Conservation (phyloP, 805 yeast species). For the Ogataea ganodermae region DNA sequence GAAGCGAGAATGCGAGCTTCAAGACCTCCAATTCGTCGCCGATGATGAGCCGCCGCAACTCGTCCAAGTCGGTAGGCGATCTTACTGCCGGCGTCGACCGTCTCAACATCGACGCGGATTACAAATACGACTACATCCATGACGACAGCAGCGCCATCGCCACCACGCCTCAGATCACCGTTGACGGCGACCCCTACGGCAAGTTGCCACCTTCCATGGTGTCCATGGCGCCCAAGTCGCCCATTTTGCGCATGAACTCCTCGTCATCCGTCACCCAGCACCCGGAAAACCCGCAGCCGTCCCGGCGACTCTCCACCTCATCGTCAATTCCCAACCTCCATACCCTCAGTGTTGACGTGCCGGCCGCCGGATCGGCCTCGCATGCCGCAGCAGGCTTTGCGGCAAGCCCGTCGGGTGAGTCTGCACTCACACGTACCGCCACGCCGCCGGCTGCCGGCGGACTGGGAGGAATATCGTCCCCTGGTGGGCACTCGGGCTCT, state of each 20-base stretch:
- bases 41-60: slow-evolving; percentile 29
- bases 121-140: slow-evolving; percentile 26
- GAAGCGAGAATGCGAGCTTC: slow-evolving; percentile 24
- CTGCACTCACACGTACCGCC: neutral
- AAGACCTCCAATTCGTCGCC: slow-evolving; percentile 28
- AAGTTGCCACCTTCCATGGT: slow-evolving; percentile 39
- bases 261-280: slow-evolving; percentile 28
- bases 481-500: no score
- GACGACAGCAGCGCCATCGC: slow-evolving; percentile 15
- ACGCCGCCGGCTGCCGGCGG: neutral
- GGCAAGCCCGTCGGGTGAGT: neutral
- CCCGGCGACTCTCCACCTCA: slow-evolving; percentile 11
- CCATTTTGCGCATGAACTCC: slow-evolving; percentile 35
- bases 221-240: slow-evolving; percentile 35
- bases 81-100: slow-evolving; percentile 20
- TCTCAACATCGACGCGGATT: slow-evolving; percentile 20
- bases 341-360: slow-evolving; percentile 9
- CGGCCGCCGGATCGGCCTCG: neutral
- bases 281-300: slow-evolving; percentile 1
- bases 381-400: neutral
- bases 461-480: no score
- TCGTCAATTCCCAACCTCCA: slow-evolving; percentile 13
- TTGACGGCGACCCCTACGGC: slow-evolving; percentile 15
- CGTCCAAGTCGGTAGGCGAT: slow-evolving; percentile 26
- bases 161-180: slow-evolving; percentile 18